Base-by-base conservation (phyloP, 495 filamentous ascomycete genomes). In the Penicillium waksmanii region DNA sequence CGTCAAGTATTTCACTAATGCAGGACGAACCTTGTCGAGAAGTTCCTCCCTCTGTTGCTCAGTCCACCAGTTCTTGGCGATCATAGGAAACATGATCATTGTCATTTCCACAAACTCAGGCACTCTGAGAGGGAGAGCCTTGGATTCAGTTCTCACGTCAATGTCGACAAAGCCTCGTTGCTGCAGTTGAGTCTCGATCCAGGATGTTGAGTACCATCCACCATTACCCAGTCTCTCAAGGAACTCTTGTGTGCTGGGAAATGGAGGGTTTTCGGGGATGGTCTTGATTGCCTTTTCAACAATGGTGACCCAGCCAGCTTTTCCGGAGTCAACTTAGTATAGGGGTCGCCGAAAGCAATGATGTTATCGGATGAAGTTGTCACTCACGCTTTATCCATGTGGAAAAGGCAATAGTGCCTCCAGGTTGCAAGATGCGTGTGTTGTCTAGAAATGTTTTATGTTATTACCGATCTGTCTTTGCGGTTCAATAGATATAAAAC, bases 371-470 rank as follows among this genome's bases (percentile, higher is more conserved):
- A 38, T 31, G 2, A 27, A 3, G 3, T 31, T 48, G 43, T 18
- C 21, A 68, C 72, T 66, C 56, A 75, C 74, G 60, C 13, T 65
- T 47, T n/a, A 73, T 65, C 73, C 74, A 79, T 15, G 72, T 73
- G 5, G 72, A 66, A 51, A 74, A 66, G 11, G 69, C 73, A 48
- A 74, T 64, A 1, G 51, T 73, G 7, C 77, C 77, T 9, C 68
- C 71, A 0, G 73, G 75, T 42, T 73, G 63, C 33, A 79, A 63
- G 43, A 77, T 75, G 17, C 75, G 60, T 46, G 59, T 59, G 17
- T 66, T 65, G 61, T 79, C 77, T 79, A 57, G 21, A 44, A 18
- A 40, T 13, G 5, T 8, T 13, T 1, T 4, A 38, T 38, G 36
- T 13, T 38, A 38, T 12, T n/a, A 38, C 11, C 11, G 12, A 3